A percentile compares a stretch with the other conserved stretches of the same genome.
These are phyloP conservation scores for Podospora comata DNA, from an alignment of 495 filamentous ascomycete genomes.

Conservation along the genomic window DNA sequence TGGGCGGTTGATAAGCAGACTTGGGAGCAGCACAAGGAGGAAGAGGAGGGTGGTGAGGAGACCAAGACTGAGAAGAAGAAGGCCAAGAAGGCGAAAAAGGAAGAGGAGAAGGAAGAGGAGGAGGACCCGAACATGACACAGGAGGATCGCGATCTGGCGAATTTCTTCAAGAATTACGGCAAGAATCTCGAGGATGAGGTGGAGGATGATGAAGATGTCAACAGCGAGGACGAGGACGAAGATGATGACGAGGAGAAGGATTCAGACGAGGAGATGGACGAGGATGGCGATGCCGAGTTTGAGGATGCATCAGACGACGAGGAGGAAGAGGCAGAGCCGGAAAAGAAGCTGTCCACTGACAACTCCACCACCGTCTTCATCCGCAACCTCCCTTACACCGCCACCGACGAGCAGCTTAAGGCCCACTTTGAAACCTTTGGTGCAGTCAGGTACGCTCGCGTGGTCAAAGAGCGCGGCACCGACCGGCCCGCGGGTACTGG, in stretches of 20 bases:
- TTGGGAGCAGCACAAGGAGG: conserved; percentile 65
- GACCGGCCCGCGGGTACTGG: conserved; percentile 86
- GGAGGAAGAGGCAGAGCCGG: conserved; percentile 38
- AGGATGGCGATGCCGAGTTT: conserved; percentile 36
- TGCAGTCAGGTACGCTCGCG: conserved; percentile 76
- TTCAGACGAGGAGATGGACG: conserved; percentile 35
- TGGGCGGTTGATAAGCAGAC: conserved; percentile 90
- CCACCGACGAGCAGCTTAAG: conserved; percentile 72
- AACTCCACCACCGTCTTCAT: conserved; percentile 80
- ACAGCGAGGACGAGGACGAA: conserved; percentile 39
- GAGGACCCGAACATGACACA: conserved; percentile 43
- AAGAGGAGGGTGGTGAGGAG: conserved; percentile 31
- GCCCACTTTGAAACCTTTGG: conserved; percentile 85
- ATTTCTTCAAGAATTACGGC: conserved; percentile 33
- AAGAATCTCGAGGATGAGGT: conserved; percentile 47
- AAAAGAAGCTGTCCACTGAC: conserved; percentile 44
- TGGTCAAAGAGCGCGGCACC: conserved; percentile 80
- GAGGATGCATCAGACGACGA: conserved; percentile 40
- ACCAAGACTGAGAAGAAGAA: conserved; percentile 60
- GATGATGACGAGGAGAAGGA: conserved; percentile 46
- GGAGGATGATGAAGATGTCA: conserved; percentile 43
- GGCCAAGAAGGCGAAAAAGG: conserved; percentile 59
- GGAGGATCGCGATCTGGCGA: conserved; percentile 34
- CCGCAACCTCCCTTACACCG: conserved; percentile 88
- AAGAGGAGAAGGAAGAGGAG: conserved; percentile 36